Evolutionary conservation across 192 early-diverging fungal species (phyloP), one percentile per base, ranked within the genome.

Genomic region (Mortierella hygrophila): DNA sequence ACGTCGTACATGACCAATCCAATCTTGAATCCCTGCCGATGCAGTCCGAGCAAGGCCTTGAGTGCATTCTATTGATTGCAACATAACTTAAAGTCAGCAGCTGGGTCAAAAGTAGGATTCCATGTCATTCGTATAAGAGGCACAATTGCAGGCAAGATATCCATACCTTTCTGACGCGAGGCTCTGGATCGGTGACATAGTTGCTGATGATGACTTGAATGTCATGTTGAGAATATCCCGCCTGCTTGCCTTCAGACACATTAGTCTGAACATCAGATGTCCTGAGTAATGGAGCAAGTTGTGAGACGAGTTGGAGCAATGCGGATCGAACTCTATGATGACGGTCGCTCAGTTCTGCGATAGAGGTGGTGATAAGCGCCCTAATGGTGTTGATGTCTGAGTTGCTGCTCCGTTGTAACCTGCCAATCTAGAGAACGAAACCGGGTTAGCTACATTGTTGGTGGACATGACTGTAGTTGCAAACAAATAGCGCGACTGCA

Each of bases 1-100:
- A 93, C 90, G 65, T 90, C 88, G 78, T 96, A 96, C 82, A 94
- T 89, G 13, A 82, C 65, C n/a, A 89, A 54, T 60, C 89, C 92
- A 10, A 92, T 75, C 32, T 85, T 82, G 72, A 83, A 91, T 13
- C 90, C 92, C 29, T 88, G 63, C 6, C 87, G 44, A 76, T 90
- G 88, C 60, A 93, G 90, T 2, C 88, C 84, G 29, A 93, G 83
- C 15, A 93, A 63, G 3, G 91, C 81, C 74, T 89, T 85, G 21
- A 92, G 70, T 21, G 92, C 89, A 68, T 72, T 88, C 92, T 93
- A 78, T 77, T 32, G 11, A 26, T 21, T 23, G 26, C 15, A 57
- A 26, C 18, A 49, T 69, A 7, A 41, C 15, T 21, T 13, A n/a
- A 0, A 5, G 37, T 60, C 18, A 68, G 60, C 16, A 20, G 5